A percentile compares a stretch with the other conserved stretches of the same genome.
These are phyloP conservation scores for Sphagnurus paluster DNA, from an alignment of 1,284 basidiomycete genomes.

Conservation along the genomic window DNA sequence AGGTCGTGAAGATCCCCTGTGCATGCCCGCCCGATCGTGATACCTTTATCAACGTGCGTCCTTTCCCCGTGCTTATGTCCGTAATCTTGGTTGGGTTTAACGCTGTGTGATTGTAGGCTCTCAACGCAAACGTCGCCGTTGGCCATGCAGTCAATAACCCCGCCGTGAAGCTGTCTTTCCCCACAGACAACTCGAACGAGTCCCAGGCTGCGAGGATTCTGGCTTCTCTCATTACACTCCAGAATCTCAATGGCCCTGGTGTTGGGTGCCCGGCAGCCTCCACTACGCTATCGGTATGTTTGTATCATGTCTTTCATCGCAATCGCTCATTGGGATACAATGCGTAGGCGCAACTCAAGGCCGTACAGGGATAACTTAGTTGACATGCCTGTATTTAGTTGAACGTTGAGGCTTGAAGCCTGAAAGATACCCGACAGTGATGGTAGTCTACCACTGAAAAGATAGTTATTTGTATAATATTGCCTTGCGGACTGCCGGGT, in stretches of 20 bases:
- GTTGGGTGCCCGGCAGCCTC: slow-evolving; percentile 54
- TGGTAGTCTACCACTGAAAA: no score
- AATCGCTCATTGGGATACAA: background rate
- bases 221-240: slow-evolving; percentile 49
- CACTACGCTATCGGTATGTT: slow-evolving; percentile 40
- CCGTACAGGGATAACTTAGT: slow-evolving; percentile 18
- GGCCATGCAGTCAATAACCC: slow-evolving; percentile 64
- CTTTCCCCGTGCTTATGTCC: background rate
- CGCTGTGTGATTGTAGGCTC: slow-evolving; percentile 29
- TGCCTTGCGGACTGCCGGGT: no score
- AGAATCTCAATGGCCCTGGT: slow-evolving; percentile 54
- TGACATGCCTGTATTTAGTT: no score
- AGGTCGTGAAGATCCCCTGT: slow-evolving; percentile 58
- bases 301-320: background rate
- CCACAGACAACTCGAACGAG: slow-evolving; percentile 52
- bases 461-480: no score
- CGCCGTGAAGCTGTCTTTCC: slow-evolving; percentile 53
- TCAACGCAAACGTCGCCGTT: slow-evolving; percentile 59
- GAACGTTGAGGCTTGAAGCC: no score
- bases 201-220: slow-evolving; percentile 54
- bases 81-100: background rate
- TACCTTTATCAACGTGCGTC: slow-evolving; percentile 49
- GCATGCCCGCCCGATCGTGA: slow-evolving; percentile 57
- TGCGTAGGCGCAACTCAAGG: slow-evolving; percentile 26
- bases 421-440: no score